phyloP scores from a whole-genome alignment of 176 grass and related monocot genomes.

The Oryza meridionalis region DNA sequence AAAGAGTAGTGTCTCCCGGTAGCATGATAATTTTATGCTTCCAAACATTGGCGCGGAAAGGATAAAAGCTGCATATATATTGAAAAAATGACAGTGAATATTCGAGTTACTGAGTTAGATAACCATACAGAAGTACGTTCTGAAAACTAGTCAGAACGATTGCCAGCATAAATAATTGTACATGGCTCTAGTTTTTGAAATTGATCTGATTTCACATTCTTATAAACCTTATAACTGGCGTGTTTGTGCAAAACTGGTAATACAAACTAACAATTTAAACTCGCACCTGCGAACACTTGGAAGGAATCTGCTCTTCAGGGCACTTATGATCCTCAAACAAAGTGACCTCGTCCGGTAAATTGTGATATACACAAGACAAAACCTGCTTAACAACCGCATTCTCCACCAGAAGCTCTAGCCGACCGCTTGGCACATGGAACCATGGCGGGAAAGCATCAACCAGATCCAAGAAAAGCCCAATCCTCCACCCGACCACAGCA shows the following conservation, averaged over 20 bases:
- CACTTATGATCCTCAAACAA: conserved; percentile 93
- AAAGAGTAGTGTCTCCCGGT: conserved; percentile 1
- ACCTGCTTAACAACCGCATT: conserved; percentile 66
- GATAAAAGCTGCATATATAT: conserved; percentile 9
- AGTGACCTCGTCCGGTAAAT: conserved; percentile 62
- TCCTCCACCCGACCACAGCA: conserved; percentile 55
- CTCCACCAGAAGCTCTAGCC: conserved; percentile 82
- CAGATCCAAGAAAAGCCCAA: conserved; percentile 84
- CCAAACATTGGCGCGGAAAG: not conserved
- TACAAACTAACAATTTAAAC: not conserved
- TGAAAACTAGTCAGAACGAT: conserved; percentile 2
- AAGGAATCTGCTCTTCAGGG: conserved; percentile 75
- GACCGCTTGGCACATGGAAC: conserved; percentile 63
- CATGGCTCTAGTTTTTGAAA: conserved; percentile 4
- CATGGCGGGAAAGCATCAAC: conserved; percentile 69
- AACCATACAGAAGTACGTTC: conserved; percentile 14
- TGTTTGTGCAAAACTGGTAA: conserved; percentile 30
- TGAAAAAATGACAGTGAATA: conserved; percentile 3
- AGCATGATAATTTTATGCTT: conserved; percentile 30
- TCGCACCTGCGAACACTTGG: conserved; percentile 76
- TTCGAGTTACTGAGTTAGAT: conserved; percentile 23
- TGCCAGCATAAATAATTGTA: not conserved
- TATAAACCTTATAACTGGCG: conserved; percentile 3
- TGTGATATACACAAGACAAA: conserved; percentile 83
- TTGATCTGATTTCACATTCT: not conserved